Conservation (phyloP, 1,284 basidiomycete genomes). For the Porogramme epimiltina region DNA sequence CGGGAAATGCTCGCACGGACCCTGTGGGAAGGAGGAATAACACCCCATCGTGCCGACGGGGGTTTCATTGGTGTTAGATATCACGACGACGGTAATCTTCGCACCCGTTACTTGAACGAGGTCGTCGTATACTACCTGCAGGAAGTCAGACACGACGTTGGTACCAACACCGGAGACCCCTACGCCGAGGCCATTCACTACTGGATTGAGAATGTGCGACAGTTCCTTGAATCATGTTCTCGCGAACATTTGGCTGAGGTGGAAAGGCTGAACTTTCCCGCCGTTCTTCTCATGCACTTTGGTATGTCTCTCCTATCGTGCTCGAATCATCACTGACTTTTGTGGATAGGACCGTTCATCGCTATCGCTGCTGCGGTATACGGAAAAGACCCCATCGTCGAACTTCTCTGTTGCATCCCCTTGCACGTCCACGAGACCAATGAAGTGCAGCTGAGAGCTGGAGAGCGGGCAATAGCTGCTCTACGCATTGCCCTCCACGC, state of each 20-base stretch:
- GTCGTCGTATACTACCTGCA: too few relatives aligned
- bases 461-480: constrained; percentile 10
- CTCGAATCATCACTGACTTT: not conserved
- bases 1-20: not conserved
- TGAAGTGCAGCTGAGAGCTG: constrained; percentile 1
- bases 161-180: too few relatives aligned
- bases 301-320: not conserved
- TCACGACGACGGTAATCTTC: too few relatives aligned
- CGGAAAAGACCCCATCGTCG: constrained; percentile 1
- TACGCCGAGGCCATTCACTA: too few relatives aligned
- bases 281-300: constrained; percentile 5
- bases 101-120: too few relatives aligned
- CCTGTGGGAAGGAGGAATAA: too few relatives aligned
- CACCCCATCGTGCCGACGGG: too few relatives aligned
- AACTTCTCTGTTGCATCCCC: constrained; percentile 5
- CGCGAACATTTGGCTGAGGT: not conserved
- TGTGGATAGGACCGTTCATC: not conserved
- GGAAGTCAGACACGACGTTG: too few relatives aligned
- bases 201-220: too few relatives aligned
- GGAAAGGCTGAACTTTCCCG: constrained; percentile 5
- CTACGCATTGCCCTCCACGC: constrained; percentile 7
- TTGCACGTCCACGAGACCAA: constrained; percentile 9
- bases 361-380: not conserved
- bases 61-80: not conserved
- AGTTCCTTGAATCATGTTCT: too few relatives aligned